Percentiles rank a stretch among this genome's conserved stretches.
Conservation (phyloP, 805 yeast species). For the Jamesozyma jinghongensis region DNA sequence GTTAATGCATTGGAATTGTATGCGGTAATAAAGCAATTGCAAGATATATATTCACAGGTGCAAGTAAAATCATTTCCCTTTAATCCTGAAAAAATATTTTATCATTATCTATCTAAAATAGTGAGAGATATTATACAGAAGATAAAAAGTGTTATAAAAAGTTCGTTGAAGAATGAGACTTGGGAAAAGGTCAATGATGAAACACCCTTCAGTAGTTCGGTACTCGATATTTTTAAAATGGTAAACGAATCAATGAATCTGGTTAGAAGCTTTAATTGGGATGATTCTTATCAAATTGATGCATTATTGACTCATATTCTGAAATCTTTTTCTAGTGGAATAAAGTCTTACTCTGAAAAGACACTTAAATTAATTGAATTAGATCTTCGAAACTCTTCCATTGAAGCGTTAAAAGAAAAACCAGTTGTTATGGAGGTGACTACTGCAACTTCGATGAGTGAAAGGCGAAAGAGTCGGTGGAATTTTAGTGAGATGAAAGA, state of each 20-base stretch:
- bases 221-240: conserved; percentile 56
- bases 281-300: conserved; percentile 52
- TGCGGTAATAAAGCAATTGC: conserved; percentile 41
- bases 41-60: conserved; percentile 44
- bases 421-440: not conserved
- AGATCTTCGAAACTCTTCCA: conserved; percentile 29
- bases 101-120: conserved; percentile 35
- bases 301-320: conserved; percentile 50
- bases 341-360: conserved; percentile 41
- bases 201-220: conserved; percentile 47
- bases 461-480: conserved; percentile 7
- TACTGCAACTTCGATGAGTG: not conserved
- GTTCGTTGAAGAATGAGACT: conserved; percentile 40
- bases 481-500: conserved; percentile 40
- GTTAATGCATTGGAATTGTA: conserved; percentile 54
- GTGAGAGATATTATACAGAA: conserved; percentile 32
- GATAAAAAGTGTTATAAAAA: not conserved
- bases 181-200: conserved; percentile 45
- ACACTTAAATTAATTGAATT: conserved; percentile 31
- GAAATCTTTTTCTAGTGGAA: conserved; percentile 53
- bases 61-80: conserved; percentile 39
- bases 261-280: conserved; percentile 59
- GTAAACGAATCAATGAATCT: conserved; percentile 49
- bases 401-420: not conserved
- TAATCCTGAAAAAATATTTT: conserved; percentile 49